phyloP scores from a whole-genome alignment of 1,139 yeast species.

The Diutina pseudorugosa region DNA sequence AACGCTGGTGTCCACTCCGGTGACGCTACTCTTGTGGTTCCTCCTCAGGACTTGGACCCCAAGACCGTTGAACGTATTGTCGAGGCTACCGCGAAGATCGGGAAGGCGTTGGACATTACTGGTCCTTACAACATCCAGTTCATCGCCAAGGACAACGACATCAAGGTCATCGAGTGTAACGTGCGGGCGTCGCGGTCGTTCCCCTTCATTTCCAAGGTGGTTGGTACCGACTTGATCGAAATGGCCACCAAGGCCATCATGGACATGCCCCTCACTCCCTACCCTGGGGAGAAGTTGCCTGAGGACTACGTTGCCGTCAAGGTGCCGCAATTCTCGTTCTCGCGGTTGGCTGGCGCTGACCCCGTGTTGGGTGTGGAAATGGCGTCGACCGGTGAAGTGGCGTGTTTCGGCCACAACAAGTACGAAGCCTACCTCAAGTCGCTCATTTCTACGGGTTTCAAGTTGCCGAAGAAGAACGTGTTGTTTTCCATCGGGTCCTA shows the following conservation, averaged over 20 bases:
- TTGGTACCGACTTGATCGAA: conserved; percentile 93
- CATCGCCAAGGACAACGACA: conserved; percentile 81
- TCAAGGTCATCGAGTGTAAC: conserved; percentile 97
- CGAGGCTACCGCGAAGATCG: conserved; percentile 92
- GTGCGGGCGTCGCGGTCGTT: conserved; percentile 97
- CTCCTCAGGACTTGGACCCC: conserved; percentile 91
- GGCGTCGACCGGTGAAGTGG: conserved; percentile 99
- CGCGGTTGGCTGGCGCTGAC: conserved; percentile 96
- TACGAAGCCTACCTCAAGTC: conserved; percentile 96
- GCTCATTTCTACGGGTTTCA: conserved; percentile 88
- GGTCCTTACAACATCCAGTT: conserved; percentile 98
- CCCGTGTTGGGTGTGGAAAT: conserved; percentile 97
- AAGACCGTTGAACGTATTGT: conserved; percentile 87
- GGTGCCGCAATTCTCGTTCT: conserved; percentile 97
- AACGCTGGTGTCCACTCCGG: conserved; percentile 99
- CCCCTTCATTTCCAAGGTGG: conserved; percentile 97
- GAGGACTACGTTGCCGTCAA: conserved; percentile 93
- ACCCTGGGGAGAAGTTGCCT: conserved; percentile 82
- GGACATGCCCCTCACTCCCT: conserved; percentile 79
- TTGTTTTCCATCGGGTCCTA: conserved; percentile 92
- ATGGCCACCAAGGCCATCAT: conserved; percentile 95
- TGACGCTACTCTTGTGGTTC: conserved; percentile 95
- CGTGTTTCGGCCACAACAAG: conserved; percentile 90
- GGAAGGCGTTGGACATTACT: conserved; percentile 88
- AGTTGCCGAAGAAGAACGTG: conserved; percentile 89